A percentile compares a stretch with the other conserved stretches of the same genome.
These are phyloP conservation scores for Ottelia alismoides DNA, from an alignment of 106 monocot species.

Conservation along the genomic window DNA sequence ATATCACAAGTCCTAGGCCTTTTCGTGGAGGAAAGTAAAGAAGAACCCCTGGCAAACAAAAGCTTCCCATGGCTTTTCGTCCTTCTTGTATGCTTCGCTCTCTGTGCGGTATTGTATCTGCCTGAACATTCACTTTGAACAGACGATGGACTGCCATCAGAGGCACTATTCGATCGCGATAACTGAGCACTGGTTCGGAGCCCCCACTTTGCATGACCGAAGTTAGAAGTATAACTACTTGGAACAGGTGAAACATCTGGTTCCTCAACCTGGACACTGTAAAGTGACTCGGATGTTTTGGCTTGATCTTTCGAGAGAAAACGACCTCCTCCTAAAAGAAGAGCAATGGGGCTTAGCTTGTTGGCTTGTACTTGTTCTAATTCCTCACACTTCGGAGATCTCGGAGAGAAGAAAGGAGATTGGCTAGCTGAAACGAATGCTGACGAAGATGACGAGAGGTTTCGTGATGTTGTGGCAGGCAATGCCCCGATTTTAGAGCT, in stretches of 20 bases:
- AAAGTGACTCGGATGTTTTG: neutral
- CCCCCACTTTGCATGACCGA: slow-evolving; percentile 19
- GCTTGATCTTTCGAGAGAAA: neutral
- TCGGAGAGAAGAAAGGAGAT: slow-evolving; percentile 92
- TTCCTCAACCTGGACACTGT: slow-evolving; percentile 10
- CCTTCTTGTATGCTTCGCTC: slow-evolving; percentile 40
- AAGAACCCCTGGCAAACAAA: slow-evolving; percentile 14
- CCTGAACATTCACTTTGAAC: slow-evolving; percentile 24
- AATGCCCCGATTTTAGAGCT: slow-evolving; percentile 65
- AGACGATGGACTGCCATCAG: slow-evolving; percentile 32
- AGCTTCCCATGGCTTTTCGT: slow-evolving; percentile 25
- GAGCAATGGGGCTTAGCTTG: slow-evolving; percentile 6
- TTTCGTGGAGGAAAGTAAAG: slow-evolving; percentile 32
- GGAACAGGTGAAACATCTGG: slow-evolving; percentile 30
- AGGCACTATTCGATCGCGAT: slow-evolving; percentile 15
- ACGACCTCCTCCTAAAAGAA: slow-evolving; percentile 6
- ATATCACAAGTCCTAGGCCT: slow-evolving; percentile 59
- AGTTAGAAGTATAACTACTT: slow-evolving; percentile 30
- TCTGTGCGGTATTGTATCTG: slow-evolving; percentile 8
- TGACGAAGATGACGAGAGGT: slow-evolving; percentile 86
- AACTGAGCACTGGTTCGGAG: slow-evolving; percentile 13
- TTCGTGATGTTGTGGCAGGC: slow-evolving; percentile 34
- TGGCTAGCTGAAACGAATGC: slow-evolving; percentile 89
- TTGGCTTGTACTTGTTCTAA: slow-evolving; percentile 8
- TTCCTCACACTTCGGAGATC: slow-evolving; percentile 28